phyloP scores from a whole-genome alignment of 2,329 filamentous ascomycete species.

The Rhynchosporium secalis region DNA sequence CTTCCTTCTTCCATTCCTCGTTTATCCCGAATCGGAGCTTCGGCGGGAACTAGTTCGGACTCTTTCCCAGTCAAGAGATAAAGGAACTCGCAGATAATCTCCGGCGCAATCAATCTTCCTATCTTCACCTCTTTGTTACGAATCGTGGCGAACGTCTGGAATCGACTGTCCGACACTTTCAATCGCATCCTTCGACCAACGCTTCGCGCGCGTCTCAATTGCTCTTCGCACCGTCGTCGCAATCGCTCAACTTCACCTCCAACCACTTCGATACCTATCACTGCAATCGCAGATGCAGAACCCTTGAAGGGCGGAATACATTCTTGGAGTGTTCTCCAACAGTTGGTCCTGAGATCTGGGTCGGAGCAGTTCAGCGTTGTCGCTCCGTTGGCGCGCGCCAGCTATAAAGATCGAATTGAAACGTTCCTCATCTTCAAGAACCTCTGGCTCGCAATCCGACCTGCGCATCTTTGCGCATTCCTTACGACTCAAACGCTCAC shows the following conservation, averaged over 20 bases:
- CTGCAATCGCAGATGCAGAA: constrained; percentile 10
- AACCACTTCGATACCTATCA: background rate
- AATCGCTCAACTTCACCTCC: constrained; percentile 9
- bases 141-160: background rate
- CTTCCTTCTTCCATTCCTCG: background rate
- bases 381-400: background rate
- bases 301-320: background rate
- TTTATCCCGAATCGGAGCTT: background rate
- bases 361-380: constrained; percentile 5
- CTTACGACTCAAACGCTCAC: background rate
- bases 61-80: constrained; percentile 6
- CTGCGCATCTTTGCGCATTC: background rate
- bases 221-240: constrained; percentile 5
- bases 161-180: background rate
- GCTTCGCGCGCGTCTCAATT: background rate
- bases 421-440: background rate
- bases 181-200: background rate
- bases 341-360: background rate
- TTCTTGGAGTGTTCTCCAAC: background rate
- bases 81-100: background rate
- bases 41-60: constrained; percentile 11
- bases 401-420: background rate
- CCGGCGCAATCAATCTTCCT: constrained; percentile 8
- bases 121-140: background rate
- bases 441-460: background rate